Evolutionary conservation across 306 rosid species (phyloP).

Genomic region (Medicago lupulina): DNA sequence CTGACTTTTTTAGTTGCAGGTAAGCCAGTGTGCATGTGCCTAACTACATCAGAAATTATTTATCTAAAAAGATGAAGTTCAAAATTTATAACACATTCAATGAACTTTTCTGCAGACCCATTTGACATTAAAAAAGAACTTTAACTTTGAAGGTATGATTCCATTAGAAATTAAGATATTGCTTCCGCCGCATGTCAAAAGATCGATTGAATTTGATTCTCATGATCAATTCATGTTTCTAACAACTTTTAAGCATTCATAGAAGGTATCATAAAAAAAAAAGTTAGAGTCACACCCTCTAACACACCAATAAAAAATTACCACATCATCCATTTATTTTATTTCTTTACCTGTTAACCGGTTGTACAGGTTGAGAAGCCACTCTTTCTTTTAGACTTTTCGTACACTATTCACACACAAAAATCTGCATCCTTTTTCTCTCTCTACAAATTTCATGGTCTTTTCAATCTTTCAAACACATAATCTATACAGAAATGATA

Average conservation of each 20-base stretch:
- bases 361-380: no score
- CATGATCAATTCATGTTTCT: conserved; percentile 54
- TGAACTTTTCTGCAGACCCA: conserved; percentile 35
- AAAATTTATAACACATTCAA: conserved; percentile 31
- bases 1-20: neutral
- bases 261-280: neutral
- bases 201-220: conserved; percentile 37
- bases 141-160: neutral
- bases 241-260: conserved; percentile 38
- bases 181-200: neutral
- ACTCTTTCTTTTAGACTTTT: no score
- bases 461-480: no score
- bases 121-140: conserved; percentile 19
- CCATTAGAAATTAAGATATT: neutral
- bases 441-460: no score
- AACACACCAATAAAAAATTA: no score
- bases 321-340: no score
- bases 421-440: no score
- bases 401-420: no score
- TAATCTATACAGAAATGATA: no score
- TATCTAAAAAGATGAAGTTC: conserved; percentile 16
- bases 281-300: no score
- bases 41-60: conserved; percentile 12
- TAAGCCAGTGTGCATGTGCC: conserved; percentile 34
- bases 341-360: no score